phyloP scores from a whole-genome alignment of 257 asterid species.

The Solanum piurae region DNA sequence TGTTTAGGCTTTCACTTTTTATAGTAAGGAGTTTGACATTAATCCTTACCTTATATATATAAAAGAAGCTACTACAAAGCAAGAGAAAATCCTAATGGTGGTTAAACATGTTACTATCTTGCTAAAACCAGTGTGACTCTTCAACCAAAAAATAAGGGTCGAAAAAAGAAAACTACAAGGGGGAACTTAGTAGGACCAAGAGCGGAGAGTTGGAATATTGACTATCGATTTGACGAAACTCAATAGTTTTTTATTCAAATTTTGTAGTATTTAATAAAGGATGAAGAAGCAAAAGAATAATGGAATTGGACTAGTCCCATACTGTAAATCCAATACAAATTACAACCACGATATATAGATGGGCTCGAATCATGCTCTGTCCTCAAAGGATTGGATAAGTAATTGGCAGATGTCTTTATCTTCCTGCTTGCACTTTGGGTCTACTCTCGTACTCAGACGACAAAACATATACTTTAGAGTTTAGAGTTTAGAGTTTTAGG shows the following conservation, averaged over 20 bases:
- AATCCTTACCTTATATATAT: no score
- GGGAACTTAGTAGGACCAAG: no score
- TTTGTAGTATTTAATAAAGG: no score
- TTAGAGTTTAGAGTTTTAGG: neutral
- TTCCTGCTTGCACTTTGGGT: neutral
- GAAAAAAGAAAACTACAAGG: no score
- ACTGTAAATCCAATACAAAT: neutral
- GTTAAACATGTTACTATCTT: no score
- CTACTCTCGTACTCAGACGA: neutral
- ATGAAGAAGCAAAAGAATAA: neutral
- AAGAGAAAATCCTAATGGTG: neutral
- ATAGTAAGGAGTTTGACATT: no score
- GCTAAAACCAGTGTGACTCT: no score
- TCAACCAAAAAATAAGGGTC: no score
- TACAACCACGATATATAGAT: neutral
- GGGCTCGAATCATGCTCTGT: neutral
- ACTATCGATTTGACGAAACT: no score
- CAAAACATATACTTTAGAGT: neutral
- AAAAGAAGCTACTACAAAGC: neutral
- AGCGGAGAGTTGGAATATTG: no score
- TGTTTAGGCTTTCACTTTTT: no score
- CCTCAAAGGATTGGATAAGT: neutral
- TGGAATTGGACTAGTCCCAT: neutral
- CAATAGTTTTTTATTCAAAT: no score
- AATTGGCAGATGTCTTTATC: neutral